Conservation (phyloP, 2,329 filamentous ascomycete genomes). For the Xylariaceae sp. region DNA sequence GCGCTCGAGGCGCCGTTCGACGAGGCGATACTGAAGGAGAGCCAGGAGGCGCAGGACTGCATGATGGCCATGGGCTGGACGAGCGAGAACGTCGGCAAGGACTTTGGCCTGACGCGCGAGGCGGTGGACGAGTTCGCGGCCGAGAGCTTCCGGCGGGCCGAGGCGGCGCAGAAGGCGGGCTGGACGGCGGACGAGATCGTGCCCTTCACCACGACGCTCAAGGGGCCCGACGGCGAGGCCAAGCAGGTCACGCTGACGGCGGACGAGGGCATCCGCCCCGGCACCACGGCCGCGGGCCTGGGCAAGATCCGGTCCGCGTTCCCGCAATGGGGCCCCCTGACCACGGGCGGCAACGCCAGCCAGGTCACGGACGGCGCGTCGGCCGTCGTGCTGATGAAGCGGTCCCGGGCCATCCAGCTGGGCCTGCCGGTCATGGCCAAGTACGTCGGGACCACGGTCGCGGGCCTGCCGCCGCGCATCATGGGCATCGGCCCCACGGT, state of each 20-base stretch:
- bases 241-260: slow-evolving; percentile 70
- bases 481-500: slow-evolving; percentile 89
- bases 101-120: slow-evolving; percentile 80
- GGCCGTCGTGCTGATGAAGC: slow-evolving; percentile 89
- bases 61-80: slow-evolving; percentile 98
- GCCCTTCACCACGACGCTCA: slow-evolving; percentile 76
- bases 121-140: slow-evolving; percentile 81
- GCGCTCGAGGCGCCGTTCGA: slow-evolving; percentile 69
- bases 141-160: slow-evolving; percentile 82
- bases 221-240: slow-evolving; percentile 66
- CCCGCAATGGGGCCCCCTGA: slow-evolving; percentile 79
- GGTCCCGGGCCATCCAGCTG: slow-evolving; percentile 79
- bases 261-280: slow-evolving; percentile 88
- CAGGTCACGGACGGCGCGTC: slow-evolving; percentile 94
- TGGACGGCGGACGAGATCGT: slow-evolving; percentile 93
- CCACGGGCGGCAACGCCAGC: slow-evolving; percentile 88
- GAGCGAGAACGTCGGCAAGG: slow-evolving; percentile 87
- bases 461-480: slow-evolving; percentile 85
- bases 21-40: slow-evolving; percentile 64
- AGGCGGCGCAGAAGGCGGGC: slow-evolving; percentile 84
- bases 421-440: slow-evolving; percentile 92
- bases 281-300: slow-evolving; percentile 80
- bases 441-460: slow-evolving; percentile 86
- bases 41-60: slow-evolving; percentile 78
- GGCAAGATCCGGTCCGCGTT: slow-evolving; percentile 87